Evolutionary conservation across 2,329 filamentous ascomycete genomes (phyloP).

Genomic region (Fusarium sp.): DNA sequence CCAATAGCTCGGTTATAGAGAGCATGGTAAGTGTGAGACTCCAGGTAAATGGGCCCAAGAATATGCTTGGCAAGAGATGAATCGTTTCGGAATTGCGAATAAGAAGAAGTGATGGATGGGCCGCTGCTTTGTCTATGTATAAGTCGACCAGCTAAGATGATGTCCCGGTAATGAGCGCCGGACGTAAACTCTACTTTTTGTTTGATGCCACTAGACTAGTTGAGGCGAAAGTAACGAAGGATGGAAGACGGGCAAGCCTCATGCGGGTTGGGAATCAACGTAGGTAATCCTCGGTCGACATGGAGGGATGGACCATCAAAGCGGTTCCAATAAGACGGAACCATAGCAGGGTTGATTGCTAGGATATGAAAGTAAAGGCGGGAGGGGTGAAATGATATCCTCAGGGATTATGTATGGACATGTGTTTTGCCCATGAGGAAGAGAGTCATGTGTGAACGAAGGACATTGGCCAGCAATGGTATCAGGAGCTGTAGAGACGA

Average conservation of each 20-base stretch:
- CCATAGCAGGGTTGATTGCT: constrained; percentile 33
- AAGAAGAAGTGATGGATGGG: constrained; percentile 9
- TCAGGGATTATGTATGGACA: constrained; percentile 32
- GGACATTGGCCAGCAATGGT: background rate
- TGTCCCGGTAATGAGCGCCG: constrained; percentile 4
- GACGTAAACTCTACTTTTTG: constrained; percentile 28
- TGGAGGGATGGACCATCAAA: constrained; percentile 32
- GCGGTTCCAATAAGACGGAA: constrained; percentile 39
- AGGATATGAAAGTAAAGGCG: constrained; percentile 22
- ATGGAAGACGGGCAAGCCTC: constrained; percentile 34
- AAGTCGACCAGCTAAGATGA: constrained; percentile 24
- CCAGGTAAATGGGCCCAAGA: constrained; percentile 3
- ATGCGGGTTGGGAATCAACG: constrained; percentile 34
- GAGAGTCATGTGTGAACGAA: constrained; percentile 5
- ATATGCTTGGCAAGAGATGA: constrained; percentile 5
- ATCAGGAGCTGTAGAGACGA: background rate
- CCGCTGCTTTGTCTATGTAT: constrained; percentile 31
- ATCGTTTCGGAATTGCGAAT: background rate
- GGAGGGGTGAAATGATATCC: constrained; percentile 31
- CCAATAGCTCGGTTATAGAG: constrained; percentile 40
- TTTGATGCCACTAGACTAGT: constrained; percentile 44
- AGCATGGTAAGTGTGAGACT: constrained; percentile 26
- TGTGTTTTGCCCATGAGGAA: constrained; percentile 1
- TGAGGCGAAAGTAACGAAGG: constrained; percentile 48
- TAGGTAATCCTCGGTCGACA: constrained; percentile 30